Evolutionary conservation across 768 basidiomycete genomes (phyloP).

Genomic region (Rhizopogon roseolus): DNA sequence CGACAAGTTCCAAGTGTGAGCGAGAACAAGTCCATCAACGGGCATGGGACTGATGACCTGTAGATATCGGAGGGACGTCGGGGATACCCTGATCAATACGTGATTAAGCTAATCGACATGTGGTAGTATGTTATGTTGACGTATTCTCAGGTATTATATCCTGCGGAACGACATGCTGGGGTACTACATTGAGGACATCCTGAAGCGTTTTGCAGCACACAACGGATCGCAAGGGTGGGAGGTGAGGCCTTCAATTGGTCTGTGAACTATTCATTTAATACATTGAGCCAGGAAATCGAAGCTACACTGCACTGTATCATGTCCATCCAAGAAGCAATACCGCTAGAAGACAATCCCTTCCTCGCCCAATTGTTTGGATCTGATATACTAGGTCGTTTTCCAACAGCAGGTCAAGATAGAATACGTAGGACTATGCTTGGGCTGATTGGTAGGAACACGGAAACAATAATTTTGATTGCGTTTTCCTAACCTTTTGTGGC

Average conservation of each 20-base stretch:
- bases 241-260: conserved; percentile 35
- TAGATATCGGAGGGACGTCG: conserved; percentile 82
- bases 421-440: conserved; percentile 70
- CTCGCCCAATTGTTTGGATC: conserved; percentile 67
- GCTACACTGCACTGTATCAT: conserved; percentile 82
- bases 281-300: conserved; percentile 66
- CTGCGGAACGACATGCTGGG: conserved; percentile 79
- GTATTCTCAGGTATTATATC: conserved; percentile 67
- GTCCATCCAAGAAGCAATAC: conserved; percentile 84
- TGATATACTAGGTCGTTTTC: conserved; percentile 64
- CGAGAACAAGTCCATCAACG: conserved; percentile 3
- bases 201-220: conserved; percentile 43
- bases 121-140: conserved; percentile 5
- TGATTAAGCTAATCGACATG: conserved; percentile 31
- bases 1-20: conserved; percentile 77
- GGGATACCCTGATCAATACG: conserved; percentile 87
- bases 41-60: conserved; percentile 3
- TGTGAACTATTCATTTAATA: not conserved
- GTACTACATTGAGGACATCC: conserved; percentile 60
- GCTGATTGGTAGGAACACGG: conserved; percentile 58
- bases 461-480: not conserved
- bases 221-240: conserved; percentile 63
- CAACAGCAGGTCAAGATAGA: conserved; percentile 57
- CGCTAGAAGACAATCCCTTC: conserved; percentile 47
- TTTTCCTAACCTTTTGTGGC: not conserved